Conservation (phyloP, 768 basidiomycete species). For the Psilocybe subaeruginosa region DNA sequence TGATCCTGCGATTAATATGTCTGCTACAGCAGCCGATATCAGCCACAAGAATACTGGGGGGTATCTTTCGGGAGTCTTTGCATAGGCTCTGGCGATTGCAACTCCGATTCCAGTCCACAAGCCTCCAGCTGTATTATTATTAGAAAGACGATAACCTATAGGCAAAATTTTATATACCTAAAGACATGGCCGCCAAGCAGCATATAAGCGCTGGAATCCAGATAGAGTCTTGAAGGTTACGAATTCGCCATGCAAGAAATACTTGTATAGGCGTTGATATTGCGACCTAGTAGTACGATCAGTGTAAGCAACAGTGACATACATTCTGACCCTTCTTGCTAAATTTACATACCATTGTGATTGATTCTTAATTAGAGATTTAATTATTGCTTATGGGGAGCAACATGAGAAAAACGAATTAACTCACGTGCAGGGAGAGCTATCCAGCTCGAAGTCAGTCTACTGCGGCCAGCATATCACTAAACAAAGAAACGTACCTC, state of each 20-base stretch:
- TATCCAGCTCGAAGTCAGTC: not conserved
- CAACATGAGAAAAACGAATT: not conserved
- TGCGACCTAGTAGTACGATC: not conserved
- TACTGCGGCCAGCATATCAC: no score
- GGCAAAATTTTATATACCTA: not conserved
- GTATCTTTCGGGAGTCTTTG: not conserved
- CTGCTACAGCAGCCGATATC: not conserved
- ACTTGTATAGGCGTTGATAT: slow-evolving; percentile 3
- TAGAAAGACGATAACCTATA: not conserved
- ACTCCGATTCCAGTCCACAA: not conserved
- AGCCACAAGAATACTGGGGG: slow-evolving; percentile 3
- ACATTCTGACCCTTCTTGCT: no score
- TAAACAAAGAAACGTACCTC: not conserved
- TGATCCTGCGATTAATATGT: not conserved
- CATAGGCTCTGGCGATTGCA: not conserved
- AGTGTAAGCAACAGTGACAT: no score
- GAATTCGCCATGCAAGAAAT: slow-evolving; percentile 3
- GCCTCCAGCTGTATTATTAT: not conserved
- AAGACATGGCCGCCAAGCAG: not conserved
- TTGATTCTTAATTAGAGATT: not conserved
- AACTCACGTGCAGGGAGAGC: slow-evolving; percentile 3
- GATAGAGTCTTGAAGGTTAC: not conserved
- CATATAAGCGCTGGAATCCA: not conserved
- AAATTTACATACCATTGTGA: not conserved
- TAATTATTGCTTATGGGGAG: not conserved